Evolutionary conservation across 2,329 filamentous ascomycete species (phyloP), one percentile per base, ranked within the genome.

Genomic region (Penicillium oxalicum): DNA sequence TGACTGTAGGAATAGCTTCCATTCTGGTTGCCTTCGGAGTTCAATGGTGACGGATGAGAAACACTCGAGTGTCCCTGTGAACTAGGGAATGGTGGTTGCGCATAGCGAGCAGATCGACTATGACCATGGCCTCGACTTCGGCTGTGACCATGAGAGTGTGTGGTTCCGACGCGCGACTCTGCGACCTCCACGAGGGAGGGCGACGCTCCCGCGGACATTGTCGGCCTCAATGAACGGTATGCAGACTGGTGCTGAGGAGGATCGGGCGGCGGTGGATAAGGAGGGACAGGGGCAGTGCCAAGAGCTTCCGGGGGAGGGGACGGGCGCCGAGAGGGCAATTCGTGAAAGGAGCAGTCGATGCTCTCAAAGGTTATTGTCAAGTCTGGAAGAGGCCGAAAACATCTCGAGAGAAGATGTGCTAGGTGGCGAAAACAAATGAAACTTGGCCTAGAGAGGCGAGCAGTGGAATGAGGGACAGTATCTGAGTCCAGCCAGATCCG

Each of bases 171-270:
- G 54, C 50, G 46, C 18, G 56, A 51, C 41, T 61, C 54, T 45
- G 60, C 53, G 41, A 59, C 55, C 48, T 68, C 61, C 61, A 61
- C 60, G 40, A 48, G 60, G 51, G 61, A 61, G 48, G 60, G 55
- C 51, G 61, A 57, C 41, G 58, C 52, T 52, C 62, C 64, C 51
- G 61, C 63, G 48, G 66, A 67, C 67, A 70, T 70, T 47, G 44
- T 66, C 52, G 54, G 12, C 33, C 40, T 47, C 33, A 13, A 32
- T 47, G 51, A 28, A 25, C 42, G 35, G 40, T 47, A 38, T 47
- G 40, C 39, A 46, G 27, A 7, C 44, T 44, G 51, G 50, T 51
- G 7, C 7, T 32, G 29, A 52, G 45, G 54, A 55, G 49, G 44
- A 33, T 38, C 29, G 34, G 34, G 37, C 27, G 32, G 49, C 37